Percentiles rank a stretch among this genome's conserved stretches.
These are phyloP conservation scores for Pisolithus marmoratus DNA, from an alignment of 768 basidiomycete genomes.

Conservation along the genomic window DNA sequence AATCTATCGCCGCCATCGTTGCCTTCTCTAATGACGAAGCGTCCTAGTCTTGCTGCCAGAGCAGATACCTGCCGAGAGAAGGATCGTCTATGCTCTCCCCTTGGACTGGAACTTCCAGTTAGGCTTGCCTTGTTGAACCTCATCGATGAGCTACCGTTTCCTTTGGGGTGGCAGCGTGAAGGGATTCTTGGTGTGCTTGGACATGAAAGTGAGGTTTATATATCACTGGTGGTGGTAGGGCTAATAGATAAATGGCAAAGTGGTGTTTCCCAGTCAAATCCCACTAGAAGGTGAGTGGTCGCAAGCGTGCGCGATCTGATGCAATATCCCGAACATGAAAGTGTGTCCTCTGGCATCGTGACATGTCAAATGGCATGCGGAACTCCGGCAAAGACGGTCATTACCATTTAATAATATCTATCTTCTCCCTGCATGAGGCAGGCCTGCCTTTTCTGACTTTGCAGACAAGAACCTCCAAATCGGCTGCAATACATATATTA, in stretches of 20 bases:
- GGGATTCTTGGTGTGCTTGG: background rate
- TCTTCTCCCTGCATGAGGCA: too few species aligned
- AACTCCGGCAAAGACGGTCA: too few species aligned
- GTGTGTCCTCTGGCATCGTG: too few species aligned
- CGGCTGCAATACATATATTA: too few species aligned
- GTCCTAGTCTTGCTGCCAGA: constrained; percentile 5
- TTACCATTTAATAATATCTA: too few species aligned
- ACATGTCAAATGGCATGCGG: too few species aligned
- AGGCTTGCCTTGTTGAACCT: background rate
- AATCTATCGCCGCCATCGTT: background rate
- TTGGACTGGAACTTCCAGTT: background rate
- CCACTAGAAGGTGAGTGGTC: background rate
- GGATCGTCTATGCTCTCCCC: background rate
- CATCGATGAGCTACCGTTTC: background rate
- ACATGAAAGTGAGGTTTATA: background rate
- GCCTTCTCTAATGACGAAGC: background rate
- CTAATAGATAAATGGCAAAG: background rate
- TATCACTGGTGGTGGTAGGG: background rate
- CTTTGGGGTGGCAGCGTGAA: background rate
- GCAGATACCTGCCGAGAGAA: constrained; percentile 8
- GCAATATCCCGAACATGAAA: too few species aligned
- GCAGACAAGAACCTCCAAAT: too few species aligned
- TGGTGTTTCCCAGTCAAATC: background rate
- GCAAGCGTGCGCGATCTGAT: too few species aligned
- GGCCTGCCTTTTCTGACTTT: too few species aligned